Evolutionary conservation across 352 stramenopile species (phyloP), one percentile per base, ranked within the genome.

Genomic region (Globisporangium solare): DNA sequence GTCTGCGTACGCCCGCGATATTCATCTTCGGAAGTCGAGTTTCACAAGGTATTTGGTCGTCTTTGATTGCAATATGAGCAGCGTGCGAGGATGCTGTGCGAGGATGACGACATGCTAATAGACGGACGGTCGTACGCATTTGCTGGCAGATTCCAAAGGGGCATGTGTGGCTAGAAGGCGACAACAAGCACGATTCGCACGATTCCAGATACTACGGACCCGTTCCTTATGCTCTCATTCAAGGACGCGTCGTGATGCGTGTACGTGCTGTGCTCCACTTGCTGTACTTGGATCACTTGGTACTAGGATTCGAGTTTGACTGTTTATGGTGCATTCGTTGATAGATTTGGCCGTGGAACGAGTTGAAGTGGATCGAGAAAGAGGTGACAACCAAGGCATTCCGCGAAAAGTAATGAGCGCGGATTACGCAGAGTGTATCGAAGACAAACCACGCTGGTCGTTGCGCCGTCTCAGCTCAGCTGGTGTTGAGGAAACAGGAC

Each of bases 91-190:
- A 11, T 35, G 7, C 27, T 35, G 27, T 35, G 5, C 27, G 27
- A 35, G 27, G 27, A 35, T 35, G 27, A 8, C 7, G 27, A 35
- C 6, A 35, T 41, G 20, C 12, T 20, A 35, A 53, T 52, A 10
- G 17, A 18, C n/a, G 51, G 15, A 49, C 17, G 21, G 20, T 24
- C 56, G 24, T 43, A 49, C 17, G 21, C 18, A 35, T 58, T 15
- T 43, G 10, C 31, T 42, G 66, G 24, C 22, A 83, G 76, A 80
- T 92, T 21, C 95, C 95, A 3, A 83, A 89, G 53, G 93, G 95
- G 32, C 90, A 98, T 64, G 74, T 98, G 48, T 99, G 96, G 96
- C 67, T 99, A 14, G 94, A 99, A 76, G 96, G 96, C 45, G 96
- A 99, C 76, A 99, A 99, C 82, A 90, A 95, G 37, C 67, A 92